A percentile compares a stretch with the other conserved stretches of the same genome.
phyloP scores from a whole-genome alignment of 2,329 filamentous ascomycete genomes.

The Ramularia collo-cygni region DNA sequence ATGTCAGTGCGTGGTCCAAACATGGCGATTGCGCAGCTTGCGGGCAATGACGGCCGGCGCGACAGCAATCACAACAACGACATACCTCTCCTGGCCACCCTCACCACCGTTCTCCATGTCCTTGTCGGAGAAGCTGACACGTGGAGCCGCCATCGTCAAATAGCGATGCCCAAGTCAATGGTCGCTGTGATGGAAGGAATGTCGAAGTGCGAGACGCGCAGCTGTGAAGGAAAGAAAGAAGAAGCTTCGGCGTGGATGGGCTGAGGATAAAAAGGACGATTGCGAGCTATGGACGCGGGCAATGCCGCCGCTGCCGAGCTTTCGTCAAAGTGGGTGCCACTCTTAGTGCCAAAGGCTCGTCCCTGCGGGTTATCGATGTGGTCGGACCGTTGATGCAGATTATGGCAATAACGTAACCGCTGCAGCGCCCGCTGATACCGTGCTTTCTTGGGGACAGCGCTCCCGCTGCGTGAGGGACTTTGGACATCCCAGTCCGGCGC shows the following conservation, averaged over 20 bases:
- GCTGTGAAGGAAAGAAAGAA: constrained; percentile 9
- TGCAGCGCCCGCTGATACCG: constrained; percentile 11
- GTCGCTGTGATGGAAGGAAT: constrained; percentile 17
- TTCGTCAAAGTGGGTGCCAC: constrained; percentile 7
- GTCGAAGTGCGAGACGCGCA: constrained; percentile 8
- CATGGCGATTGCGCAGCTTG: neutral
- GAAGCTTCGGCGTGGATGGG: constrained; percentile 10
- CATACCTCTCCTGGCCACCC: constrained; percentile 19
- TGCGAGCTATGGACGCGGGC: constrained; percentile 10
- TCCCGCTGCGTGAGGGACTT: constrained; percentile 9
- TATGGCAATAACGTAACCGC: constrained; percentile 16
- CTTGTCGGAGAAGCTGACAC: constrained; percentile 35
- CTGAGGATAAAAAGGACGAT: constrained; percentile 12
- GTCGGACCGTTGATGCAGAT: constrained; percentile 16
- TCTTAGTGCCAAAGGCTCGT: too few species aligned
- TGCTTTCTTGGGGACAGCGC: constrained; percentile 3
- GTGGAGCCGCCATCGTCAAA: constrained; percentile 31
- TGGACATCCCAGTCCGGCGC: constrained; percentile 7
- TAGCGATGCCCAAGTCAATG: constrained; percentile 29
- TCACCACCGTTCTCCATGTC: constrained; percentile 33
- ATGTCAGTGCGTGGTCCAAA: constrained; percentile 1
- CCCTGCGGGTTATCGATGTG: neutral
- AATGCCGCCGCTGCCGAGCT: constrained; percentile 17
- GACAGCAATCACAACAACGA: constrained; percentile 2
- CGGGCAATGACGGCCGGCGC: constrained; percentile 1